Base-by-base conservation (phyloP, 139 green algal species). In the Chara braunii region DNA sequence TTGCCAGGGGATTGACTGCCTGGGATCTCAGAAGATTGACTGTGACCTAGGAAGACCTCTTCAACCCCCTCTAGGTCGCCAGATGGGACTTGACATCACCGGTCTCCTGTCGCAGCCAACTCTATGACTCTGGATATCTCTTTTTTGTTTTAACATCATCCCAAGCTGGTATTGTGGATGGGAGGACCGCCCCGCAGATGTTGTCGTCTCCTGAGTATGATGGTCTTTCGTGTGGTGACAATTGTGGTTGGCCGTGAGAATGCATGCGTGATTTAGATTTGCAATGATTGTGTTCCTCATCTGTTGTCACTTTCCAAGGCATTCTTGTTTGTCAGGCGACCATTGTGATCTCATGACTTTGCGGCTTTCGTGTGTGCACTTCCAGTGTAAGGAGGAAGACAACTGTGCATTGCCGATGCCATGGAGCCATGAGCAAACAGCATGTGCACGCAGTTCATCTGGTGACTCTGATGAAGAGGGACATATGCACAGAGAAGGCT, bases 401-500 rank as follows among this genome's bases (percentile, higher is more conserved):
- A 60, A 6, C 37, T 60, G 36, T 45, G 45, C 32, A 37, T n/a
- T 40, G 43, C 18, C 18, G 45, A 70, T 51, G 5, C 29, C 14
- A 14, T 37, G 61, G 14, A 51, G 9, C 3, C 32, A n/a, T 1
- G 61, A 24, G n/a, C 14, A n/a, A 59, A 32, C 18, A 7, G n/a
- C 2, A 26, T 59, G 51, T 18, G 3, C 8, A 44, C 23, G 26
- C 54, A 56, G 54, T 29, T 23, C 37, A 55, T 23, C 23, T 23
- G n/a, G n/a, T n/a, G n/a, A n/a, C 42, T 12, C 8, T 18, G 43
- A 40, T 3, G 14, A 18, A 18, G 24, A 22, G 3, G 40, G 43
- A 18, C 60, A 69, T n/a, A 8, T 51, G 33, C 53, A 58, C 23
- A n/a, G 28, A 30, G 30, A 57, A 36, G 56, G 57, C 29, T 58